Evolutionary conservation across 2,329 filamentous ascomycete genomes (phyloP), one percentile per base, ranked within the genome.

Genomic region (Alternaria arborescens): DNA sequence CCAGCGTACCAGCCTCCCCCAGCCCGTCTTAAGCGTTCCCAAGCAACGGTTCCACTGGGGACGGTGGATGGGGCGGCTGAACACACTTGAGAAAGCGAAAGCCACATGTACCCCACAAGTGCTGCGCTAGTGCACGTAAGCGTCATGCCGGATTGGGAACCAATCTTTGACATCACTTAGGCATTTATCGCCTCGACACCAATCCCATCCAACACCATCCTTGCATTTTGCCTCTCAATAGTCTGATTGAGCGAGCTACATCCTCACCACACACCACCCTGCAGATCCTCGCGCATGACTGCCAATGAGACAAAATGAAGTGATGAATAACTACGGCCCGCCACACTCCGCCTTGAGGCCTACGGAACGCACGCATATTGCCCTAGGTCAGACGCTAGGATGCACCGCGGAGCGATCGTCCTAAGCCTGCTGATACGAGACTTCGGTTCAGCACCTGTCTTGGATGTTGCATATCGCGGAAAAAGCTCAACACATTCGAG

Each of bases 41-140:
- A 57, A 54, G 55, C 47, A 59, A 52, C 53, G 47, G 66, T 50
- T 55, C 52, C 41, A 52, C 51, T 40, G 42, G 32, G 47, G 60
- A 61, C 46, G 44, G 26, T 52, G 41, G 40, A 42, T 58, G 46
- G 40, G 47, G 66, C 61, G 61, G 61, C 60, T 67, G 66, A 61
- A 54, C 58, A 42, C 36, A 54, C 38, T 51, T 38, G 22, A 2
- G 42, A 41, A 51, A 48, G 50, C 56, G 44, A 60, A 55, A 61
- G 64, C 66, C 55, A 64, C 62, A 60, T 30, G 55, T 63, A 67
- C 62, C 54, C 60, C 66, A 67, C 56, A 68, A 50, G 58, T 52
- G 38, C 20, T 57, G 52, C 64, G 40, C 62, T 65, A 67, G 60
- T 22, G 55, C 18, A 47, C 32, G 47, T 59, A 64, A 64, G 66